Base-by-base conservation (phyloP, 2,329 filamentous ascomycete species). In the Fusarium agapanthi region DNA sequence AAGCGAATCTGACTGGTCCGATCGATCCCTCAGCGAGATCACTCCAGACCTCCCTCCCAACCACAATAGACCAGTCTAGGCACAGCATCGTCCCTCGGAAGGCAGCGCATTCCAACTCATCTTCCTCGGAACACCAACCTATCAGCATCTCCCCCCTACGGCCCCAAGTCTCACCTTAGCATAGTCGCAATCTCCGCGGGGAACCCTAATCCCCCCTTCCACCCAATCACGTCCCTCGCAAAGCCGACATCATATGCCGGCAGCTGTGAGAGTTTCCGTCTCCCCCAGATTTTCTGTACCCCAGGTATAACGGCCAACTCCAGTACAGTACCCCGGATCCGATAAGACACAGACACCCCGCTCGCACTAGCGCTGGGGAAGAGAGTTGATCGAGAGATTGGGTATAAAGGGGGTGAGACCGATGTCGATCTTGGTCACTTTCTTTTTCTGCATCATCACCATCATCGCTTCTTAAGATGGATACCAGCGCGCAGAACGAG, bases 181-280 rank as follows among this genome's bases (percentile, higher is more conserved):
- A 30, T 67, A 59, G 64, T 34, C 26, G 18, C 28, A 26, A 34
- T 35, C 24, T 35, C 32, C 13, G 28, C 48, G 48, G 32, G 43
- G 48, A 51, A 67, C 38, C 14, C 40, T 53, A 61, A 32, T 47
- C 15, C 6, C 5, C 4, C 9, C 3, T 3, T 3, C 28, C 11
- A 13, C 2, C 65, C 45, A 53, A 61, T 67, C 24, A 38, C 7
- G 3, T 0, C 5, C 2, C 30, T n/a, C 11, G 9, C 3, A 32
- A 55, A 57, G 50, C 65, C 57, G 64, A 56, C n/a, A 11, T 37
- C 15, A 68, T 32, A 35, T 68, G 64, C 65, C 65, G 65, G 35
- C 38, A 61, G 44, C 40, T 53, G 30, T 26, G n/a, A n/a, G 61
- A 63, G 16, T 48, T 45, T 65, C 58, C 30, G 40, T 16, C 18